These are phyloP conservation scores for Solanum piurae DNA, from an alignment of 257 asterid species.

Conservation along the genomic window DNA sequence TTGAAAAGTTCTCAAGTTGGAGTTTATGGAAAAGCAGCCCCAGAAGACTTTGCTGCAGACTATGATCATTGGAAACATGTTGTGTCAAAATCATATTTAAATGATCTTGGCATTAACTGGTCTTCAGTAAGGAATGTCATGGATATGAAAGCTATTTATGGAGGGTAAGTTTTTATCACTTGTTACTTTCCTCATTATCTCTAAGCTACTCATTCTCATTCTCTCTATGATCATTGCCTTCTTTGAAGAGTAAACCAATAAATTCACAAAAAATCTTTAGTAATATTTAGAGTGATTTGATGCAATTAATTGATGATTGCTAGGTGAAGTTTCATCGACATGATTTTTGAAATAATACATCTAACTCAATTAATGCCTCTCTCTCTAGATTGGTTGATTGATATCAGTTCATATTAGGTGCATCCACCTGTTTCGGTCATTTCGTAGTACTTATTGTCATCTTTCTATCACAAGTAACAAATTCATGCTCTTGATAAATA, in stretches of 20 bases:
- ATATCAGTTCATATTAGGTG: not conserved
- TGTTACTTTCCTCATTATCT: not conserved
- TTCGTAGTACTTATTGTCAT: not conserved
- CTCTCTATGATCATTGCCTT: not conserved
- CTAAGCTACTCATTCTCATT: not conserved
- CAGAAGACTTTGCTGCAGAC: slow-evolving; percentile 13
- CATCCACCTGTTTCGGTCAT: not conserved
- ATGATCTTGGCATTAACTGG: slow-evolving; percentile 10
- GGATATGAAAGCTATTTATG: slow-evolving; percentile 15
- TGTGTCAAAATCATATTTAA: slow-evolving; percentile 5
- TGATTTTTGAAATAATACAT: not conserved
- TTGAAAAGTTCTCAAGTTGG: slow-evolving; percentile 10
- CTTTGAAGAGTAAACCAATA: not conserved
- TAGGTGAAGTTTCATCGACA: not conserved
- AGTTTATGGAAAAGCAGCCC: slow-evolving; percentile 13
- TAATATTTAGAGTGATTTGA: not conserved
- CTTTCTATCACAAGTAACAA: not conserved
- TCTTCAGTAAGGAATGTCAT: slow-evolving; percentile 10
- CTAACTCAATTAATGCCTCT: not conserved
- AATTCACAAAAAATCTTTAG: not conserved
- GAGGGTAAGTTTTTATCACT: slow-evolving; percentile 6
- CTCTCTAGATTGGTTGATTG: not conserved
- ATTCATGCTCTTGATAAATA: not conserved
- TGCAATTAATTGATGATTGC: not conserved
- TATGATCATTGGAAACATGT: slow-evolving; percentile 5